Conservation (phyloP, 345 rosid genomes). For the Erucastrum elatum region DNA sequence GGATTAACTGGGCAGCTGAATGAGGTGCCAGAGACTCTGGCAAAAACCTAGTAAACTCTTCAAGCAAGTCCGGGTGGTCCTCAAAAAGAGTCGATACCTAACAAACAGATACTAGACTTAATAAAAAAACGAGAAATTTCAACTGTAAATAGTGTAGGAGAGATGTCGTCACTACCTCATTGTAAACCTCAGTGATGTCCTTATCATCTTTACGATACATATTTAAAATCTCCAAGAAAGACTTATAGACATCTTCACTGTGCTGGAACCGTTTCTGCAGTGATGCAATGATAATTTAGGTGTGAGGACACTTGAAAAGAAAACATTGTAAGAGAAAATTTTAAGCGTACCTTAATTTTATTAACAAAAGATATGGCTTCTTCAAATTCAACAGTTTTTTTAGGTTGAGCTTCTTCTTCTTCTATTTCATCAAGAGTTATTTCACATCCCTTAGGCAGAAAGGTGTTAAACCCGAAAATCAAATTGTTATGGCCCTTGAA, state of each 20-base stretch:
- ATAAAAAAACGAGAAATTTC: background rate
- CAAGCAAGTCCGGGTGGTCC: conserved; percentile 79
- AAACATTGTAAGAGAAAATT: background rate
- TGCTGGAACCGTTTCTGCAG: conserved; percentile 82
- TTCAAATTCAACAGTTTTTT: conserved; percentile 87
- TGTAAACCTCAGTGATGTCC: conserved; percentile 89
- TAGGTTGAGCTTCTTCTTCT: conserved; percentile 50
- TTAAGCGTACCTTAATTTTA: conserved; percentile 67
- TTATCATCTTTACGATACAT: conserved; percentile 86
- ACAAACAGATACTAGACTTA: background rate
- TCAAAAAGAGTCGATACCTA: conserved; percentile 84
- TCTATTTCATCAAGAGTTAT: conserved; percentile 71
- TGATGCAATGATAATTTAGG: background rate
- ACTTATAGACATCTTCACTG: conserved; percentile 81
- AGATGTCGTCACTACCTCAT: conserved; percentile 53
- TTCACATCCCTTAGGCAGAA: conserved; percentile 92
- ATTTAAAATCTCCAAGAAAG: conserved; percentile 82
- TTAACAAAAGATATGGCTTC: conserved; percentile 78
- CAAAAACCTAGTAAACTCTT: conserved; percentile 80
- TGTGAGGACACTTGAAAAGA: conserved; percentile 4
- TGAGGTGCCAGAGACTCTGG: conserved; percentile 68
- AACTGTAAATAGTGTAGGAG: background rate
- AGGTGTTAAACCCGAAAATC: conserved; percentile 88
- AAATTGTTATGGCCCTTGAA: conserved; percentile 90
- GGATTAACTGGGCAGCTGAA: conserved; percentile 47